Evolutionary conservation across 2,329 filamentous ascomycete species (phyloP), one percentile per base, ranked within the genome.

Genomic region (Arthroderma uncinatum): DNA sequence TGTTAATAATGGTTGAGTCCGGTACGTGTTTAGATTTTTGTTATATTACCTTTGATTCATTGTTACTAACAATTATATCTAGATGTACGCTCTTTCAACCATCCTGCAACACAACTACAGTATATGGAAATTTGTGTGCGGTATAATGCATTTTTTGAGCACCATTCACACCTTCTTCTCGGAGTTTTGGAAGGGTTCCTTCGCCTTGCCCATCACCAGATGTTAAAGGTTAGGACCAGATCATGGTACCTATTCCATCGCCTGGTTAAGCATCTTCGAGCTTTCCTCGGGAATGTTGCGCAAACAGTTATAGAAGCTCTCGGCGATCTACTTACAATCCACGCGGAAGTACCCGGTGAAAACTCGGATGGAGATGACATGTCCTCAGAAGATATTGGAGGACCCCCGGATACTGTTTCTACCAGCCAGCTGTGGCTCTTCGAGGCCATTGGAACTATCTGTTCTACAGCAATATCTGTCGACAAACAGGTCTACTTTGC

Each of bases 111-210:
- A 54, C 83, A 96, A 62, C 78, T 98, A 21, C 90, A 96, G 73
- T 98, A 95, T 68, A 96, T 98, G 91, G 93, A 98, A 71, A 95
- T 95, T 36, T 95, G 91, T 70, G 91, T 95, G 57, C 85, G 93
- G 54, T 98, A 98, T 73, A 88, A 86, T 68, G 82, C 84, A 28
- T 95, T 96, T 71, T 97, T 98, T 68, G 91, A 97, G 67, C 83
- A 83, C 57, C 87, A 95, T 67, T 79, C 84, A 30, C 78, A 85
- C 21, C 84, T 89, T 60, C 94, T 97, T 53, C 88, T 89, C 1
- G 86, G 85, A 62, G 89, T 93, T 0, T 78, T 98, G 42, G 90
- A 96, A 66, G 90, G 86, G 67, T 97, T 98, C 71, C 88, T 98
- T 48, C 83, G 85, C 10, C 81, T 96, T 52, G 88, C 93, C 2